These are phyloP conservation scores for Mychonastes homosphaera DNA, from an alignment of 139 green algal species.

Conservation along the genomic window DNA sequence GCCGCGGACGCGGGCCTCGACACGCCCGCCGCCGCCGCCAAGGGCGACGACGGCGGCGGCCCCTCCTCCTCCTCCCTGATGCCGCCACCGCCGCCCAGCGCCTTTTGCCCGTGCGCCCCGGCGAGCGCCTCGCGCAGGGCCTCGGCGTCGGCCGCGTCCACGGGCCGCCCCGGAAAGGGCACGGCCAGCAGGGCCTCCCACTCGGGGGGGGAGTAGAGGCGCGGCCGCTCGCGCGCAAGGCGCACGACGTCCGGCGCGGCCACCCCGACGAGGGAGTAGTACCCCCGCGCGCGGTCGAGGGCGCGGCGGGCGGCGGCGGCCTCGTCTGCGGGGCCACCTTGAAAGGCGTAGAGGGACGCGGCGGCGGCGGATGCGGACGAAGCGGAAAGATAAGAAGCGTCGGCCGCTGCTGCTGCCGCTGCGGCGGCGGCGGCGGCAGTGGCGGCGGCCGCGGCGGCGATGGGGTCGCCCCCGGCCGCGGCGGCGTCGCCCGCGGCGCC, in stretches of 20 bases:
- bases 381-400: background rate
- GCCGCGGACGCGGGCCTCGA: no score
- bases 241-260: conserved; percentile 31
- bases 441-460: conserved; percentile 15
- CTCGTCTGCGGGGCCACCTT: conserved; percentile 7
- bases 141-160: background rate
- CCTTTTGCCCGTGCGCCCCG: no score
- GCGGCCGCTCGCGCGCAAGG: conserved; percentile 30
- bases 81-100: no score
- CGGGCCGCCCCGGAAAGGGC: background rate
- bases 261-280: conserved; percentile 17
- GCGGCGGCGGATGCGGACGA: conserved; percentile 14
- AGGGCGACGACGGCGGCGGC: no score
- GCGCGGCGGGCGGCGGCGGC: background rate
- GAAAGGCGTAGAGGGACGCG: background rate
- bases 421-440: background rate
- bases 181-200: conserved; percentile 45
- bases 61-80: no score
- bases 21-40: no score
- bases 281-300: conserved; percentile 17
- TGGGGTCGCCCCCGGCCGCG: background rate
- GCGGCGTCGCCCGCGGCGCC: no score
- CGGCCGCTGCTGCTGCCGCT: background rate
- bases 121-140: conserved; percentile 5
- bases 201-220: conserved; percentile 37